Base-by-base conservation (phyloP, 2,329 filamentous ascomycete genomes). In the Paradendryphiella salina region DNA sequence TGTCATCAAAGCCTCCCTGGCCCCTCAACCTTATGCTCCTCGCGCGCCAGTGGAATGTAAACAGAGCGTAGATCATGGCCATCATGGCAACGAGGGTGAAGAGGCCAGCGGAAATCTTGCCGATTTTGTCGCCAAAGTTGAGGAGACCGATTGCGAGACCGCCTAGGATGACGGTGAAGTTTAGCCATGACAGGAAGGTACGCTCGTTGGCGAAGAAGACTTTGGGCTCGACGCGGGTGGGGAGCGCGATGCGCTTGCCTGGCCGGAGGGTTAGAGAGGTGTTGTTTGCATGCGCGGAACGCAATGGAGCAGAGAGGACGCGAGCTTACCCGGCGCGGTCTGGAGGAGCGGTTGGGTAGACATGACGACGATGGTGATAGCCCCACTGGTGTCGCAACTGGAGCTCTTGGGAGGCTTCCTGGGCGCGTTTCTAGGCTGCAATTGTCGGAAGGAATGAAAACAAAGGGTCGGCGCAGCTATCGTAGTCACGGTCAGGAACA, bases 141-240 rank as follows among this genome's bases (percentile, higher is more conserved):
- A 99, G 86, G 72, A 99, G 91, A 64, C 94, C 94, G 65, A 99
- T 90, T 62, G 94, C 93, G 42, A 99, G 86, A 59, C 94, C 94
- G 70, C 94, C 94, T 56, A 99, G 88, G 76, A 99, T 93, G 71
- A 99, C 92, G 74, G 92, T 96, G 82, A 97, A 97, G 83, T 99
- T 99, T 71, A 99, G 89, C 94, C 94, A 99, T 76, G 91, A 96
- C 70, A 99, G 86, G 75, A 99, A 99, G 58, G 94, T 99, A 59
- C 94, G 90, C 79, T 99, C 94, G 82, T 99, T 99, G 78, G 94
- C 94, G 82, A 99, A 99, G 85, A 97, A 99, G 80, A 99, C 94
- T 79, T 99, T 99, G 67, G 94, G 94, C 77, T 99, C 94, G 76
- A 99, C 93, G 64, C 94, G 91, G 54, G 93, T 96, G 50, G 94